Percentiles rank a stretch among this genome's conserved stretches.
Evolutionary conservation across 1,139 yeast genomes (phyloP).

Genomic region (Hyphopichia wangnamkhiaoensis): DNA sequence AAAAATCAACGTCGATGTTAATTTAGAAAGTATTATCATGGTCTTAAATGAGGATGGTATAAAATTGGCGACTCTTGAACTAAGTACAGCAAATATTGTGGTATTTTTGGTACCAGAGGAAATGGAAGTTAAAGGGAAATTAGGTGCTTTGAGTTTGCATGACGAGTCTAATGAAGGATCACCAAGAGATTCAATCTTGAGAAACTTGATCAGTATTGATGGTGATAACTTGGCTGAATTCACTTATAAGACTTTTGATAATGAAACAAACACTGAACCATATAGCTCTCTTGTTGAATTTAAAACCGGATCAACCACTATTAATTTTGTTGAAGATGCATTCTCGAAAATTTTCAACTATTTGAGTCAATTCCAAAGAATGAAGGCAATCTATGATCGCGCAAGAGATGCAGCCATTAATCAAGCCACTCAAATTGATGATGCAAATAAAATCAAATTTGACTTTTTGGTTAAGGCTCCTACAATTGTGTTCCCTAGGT

Average conservation of each 20-base stretch:
- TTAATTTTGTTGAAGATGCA: constrained; percentile 82
- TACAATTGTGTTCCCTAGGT: constrained; percentile 72
- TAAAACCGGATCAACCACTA: constrained; percentile 70
- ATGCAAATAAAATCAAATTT: constrained; percentile 64
- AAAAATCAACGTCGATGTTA: constrained; percentile 67
- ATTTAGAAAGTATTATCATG: constrained; percentile 71
- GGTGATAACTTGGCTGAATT: constrained; percentile 84
- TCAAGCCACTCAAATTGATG: constrained; percentile 66
- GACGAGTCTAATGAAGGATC: constrained; percentile 75
- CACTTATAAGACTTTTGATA: constrained; percentile 78
- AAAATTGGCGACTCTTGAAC: constrained; percentile 73
- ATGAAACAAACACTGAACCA: constrained; percentile 45
- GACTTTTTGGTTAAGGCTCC: constrained; percentile 80
- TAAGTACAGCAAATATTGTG: constrained; percentile 72
- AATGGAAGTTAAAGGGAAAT: constrained; percentile 69
- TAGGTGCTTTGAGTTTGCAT: constrained; percentile 78
- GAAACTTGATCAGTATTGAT: constrained; percentile 75
- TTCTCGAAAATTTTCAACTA: constrained; percentile 66
- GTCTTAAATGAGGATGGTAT: constrained; percentile 83
- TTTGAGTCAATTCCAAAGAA: constrained; percentile 72
- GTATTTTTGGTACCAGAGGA: constrained; percentile 74
- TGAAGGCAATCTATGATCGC: constrained; percentile 84
- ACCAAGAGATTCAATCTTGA: constrained; percentile 56
- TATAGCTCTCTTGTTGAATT: constrained; percentile 65
- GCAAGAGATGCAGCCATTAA: constrained; percentile 82